These are phyloP conservation scores for Lycium barbarum DNA, from an alignment of 257 asterid genomes.

Conservation along the genomic window DNA sequence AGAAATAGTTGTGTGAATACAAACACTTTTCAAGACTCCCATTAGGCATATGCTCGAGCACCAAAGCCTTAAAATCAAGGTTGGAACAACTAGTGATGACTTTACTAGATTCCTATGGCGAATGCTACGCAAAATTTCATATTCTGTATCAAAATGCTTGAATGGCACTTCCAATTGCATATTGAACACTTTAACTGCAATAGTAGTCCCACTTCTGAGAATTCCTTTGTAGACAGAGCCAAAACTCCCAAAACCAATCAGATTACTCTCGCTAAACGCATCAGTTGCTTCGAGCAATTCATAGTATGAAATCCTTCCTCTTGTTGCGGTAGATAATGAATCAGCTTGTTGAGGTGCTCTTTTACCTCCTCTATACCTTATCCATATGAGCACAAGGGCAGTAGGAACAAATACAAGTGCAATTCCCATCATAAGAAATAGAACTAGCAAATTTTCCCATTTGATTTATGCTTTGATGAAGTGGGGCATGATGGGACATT, in stretches of 20 bases:
- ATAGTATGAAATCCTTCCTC: not conserved
- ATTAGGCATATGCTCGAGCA: not conserved
- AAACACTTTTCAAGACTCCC: not conserved
- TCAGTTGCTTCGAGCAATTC: slow-evolving; percentile 2
- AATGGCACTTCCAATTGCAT: not conserved
- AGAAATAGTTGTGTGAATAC: not conserved
- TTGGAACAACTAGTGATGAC: slow-evolving; percentile 4
- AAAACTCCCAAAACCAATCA: not conserved
- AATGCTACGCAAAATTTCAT: not conserved
- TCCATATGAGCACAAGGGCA: not conserved
- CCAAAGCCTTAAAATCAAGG: not conserved
- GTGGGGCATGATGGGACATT: not conserved
- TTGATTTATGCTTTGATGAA: not conserved
- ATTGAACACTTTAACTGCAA: not conserved
- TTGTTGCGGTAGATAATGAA: not conserved
- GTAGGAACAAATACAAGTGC: not conserved
- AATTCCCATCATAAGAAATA: not conserved
- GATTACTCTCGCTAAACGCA: not conserved
- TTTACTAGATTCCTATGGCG: not conserved
- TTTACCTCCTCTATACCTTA: not conserved
- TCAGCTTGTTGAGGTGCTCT: not conserved
- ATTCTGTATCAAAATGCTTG: not conserved
- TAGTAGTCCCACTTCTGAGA: not conserved
- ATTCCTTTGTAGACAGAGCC: not conserved
- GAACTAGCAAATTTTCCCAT: not conserved